phyloP scores from a whole-genome alignment of 352 stramenopile genomes.

The Nothophytophthora sp. region DNA sequence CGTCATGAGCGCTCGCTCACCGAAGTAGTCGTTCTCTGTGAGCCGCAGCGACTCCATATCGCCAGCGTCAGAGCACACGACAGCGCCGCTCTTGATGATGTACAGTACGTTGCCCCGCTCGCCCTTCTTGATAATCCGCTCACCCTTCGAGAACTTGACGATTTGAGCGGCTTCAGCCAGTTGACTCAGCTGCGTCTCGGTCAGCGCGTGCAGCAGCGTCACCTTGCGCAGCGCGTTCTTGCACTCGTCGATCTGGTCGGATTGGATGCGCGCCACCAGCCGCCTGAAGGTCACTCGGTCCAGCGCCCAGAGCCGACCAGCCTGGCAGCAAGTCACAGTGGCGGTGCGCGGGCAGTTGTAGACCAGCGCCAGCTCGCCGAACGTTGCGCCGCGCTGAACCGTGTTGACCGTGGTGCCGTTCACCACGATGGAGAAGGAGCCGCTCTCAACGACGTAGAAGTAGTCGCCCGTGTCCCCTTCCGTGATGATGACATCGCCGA shows the following conservation, averaged over 20 bases:
- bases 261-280: slow-evolving; percentile 81
- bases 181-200: slow-evolving; percentile 58
- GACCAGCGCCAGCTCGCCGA: slow-evolving; percentile 95
- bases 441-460: slow-evolving; percentile 82
- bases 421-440: slow-evolving; percentile 88
- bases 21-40: slow-evolving; percentile 90
- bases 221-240: slow-evolving; percentile 71
- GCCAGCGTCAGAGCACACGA: slow-evolving; percentile 59
- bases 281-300: slow-evolving; percentile 86
- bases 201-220: slow-evolving; percentile 47
- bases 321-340: slow-evolving; percentile 63
- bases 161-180: slow-evolving; percentile 68
- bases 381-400: slow-evolving; percentile 80
- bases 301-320: slow-evolving; percentile 78
- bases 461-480: slow-evolving; percentile 72
- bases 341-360: slow-evolving; percentile 96
- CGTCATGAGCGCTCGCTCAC: slow-evolving; percentile 91
- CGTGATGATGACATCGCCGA: slow-evolving; percentile 52
- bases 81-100: slow-evolving; percentile 80
- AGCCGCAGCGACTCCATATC: slow-evolving; percentile 45
- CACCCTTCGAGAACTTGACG: slow-evolving; percentile 64
- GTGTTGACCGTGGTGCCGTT: slow-evolving; percentile 77
- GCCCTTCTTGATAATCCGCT: slow-evolving; percentile 85
- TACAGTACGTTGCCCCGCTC: slow-evolving; percentile 83
- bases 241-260: slow-evolving; percentile 62